Conservation (phyloP, 75 land plant genomes). For the Sequoia sempervirens region DNA sequence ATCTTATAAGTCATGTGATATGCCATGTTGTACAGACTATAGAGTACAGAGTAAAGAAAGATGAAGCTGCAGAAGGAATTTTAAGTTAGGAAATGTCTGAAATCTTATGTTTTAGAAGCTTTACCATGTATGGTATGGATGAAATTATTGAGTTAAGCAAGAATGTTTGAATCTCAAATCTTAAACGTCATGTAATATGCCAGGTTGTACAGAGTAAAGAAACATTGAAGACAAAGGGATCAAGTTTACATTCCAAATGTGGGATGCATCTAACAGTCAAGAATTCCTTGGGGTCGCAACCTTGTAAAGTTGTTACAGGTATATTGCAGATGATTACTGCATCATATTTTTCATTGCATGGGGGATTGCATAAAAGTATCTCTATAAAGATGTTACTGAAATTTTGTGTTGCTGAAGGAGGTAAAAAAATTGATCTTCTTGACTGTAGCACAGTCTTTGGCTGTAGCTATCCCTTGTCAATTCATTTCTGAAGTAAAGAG, state of each 20-base stretch:
- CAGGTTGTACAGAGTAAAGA: not conserved
- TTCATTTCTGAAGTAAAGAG: not conserved
- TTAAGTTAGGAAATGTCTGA: not conserved
- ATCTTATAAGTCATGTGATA: not conserved
- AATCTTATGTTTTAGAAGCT: not conserved
- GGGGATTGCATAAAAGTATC: not conserved
- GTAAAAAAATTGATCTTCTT: not conserved
- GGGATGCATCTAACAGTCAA: not conserved
- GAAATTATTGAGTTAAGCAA: not conserved
- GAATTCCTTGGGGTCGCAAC: not conserved
- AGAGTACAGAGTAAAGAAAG: not conserved
- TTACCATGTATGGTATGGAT: not conserved
- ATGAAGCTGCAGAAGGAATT: not conserved
- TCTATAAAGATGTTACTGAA: not conserved
- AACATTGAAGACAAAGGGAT: slow-evolving; percentile 1
- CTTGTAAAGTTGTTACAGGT: slow-evolving; percentile 6
- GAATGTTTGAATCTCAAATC: not conserved
- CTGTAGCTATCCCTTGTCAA: not conserved
- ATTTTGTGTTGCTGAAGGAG: not conserved
- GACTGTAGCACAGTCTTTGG: not conserved
- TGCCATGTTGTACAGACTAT: not conserved
- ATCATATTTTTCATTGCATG: slow-evolving; percentile 1
- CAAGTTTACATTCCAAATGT: not conserved
- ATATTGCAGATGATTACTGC: not conserved
- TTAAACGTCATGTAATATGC: not conserved